A percentile compares a stretch with the other conserved stretches of the same genome.
phyloP scores from a whole-genome alignment of 345 rosid species.

The Salix udensis region DNA sequence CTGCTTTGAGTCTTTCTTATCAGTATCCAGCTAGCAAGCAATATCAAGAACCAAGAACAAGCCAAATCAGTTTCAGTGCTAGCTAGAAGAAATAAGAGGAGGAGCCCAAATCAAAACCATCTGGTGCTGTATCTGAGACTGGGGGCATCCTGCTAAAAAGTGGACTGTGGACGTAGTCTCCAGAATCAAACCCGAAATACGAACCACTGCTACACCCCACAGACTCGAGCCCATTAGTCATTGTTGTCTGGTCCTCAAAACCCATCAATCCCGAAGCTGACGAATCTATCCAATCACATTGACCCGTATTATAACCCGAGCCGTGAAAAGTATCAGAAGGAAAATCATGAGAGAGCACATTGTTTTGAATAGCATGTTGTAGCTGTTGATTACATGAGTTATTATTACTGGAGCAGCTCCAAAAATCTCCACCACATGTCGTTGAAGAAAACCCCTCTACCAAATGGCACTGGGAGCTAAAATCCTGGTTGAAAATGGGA shows the following conservation, averaged over 20 bases:
- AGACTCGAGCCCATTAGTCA: conserved; percentile 17
- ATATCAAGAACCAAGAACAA: background rate
- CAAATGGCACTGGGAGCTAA: conserved; percentile 1
- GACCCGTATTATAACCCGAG: conserved; percentile 14
- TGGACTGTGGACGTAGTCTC: conserved; percentile 72
- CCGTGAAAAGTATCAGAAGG: conserved; percentile 30
- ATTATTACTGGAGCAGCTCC: background rate
- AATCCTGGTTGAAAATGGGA: conserved; percentile 24
- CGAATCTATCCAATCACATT: background rate
- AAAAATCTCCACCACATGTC: background rate
- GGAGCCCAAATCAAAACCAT: conserved; percentile 55
- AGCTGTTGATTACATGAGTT: background rate
- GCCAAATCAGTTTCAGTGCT: background rate
- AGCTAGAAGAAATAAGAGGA: conserved; percentile 35
- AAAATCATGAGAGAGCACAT: conserved; percentile 51
- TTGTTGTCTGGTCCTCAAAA: conserved; percentile 21
- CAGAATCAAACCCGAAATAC: conserved; percentile 40
- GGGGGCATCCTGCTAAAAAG: conserved; percentile 85
- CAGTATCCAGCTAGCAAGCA: background rate
- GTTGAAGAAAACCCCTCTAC: conserved; percentile 3
- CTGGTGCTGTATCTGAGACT: conserved; percentile 58
- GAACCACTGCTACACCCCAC: conserved; percentile 16
- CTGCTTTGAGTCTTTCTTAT: background rate
- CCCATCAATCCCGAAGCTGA: conserved; percentile 14
- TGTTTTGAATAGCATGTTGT: background rate